Conservation (phyloP, 306 rosid genomes). For the Clitoria ternatea region DNA sequence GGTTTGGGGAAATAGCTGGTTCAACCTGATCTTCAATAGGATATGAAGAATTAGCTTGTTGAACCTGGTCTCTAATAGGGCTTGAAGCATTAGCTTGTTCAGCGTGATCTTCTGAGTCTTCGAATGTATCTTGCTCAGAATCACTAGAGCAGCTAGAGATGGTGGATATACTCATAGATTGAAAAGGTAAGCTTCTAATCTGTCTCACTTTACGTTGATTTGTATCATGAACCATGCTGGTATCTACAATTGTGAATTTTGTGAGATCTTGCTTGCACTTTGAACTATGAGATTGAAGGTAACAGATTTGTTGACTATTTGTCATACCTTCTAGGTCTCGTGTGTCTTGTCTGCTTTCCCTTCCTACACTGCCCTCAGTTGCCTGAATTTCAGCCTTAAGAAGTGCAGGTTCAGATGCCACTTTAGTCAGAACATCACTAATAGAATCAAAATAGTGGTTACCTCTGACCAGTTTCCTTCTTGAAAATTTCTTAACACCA, state of each 20-base stretch:
- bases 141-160: constrained; percentile 30
- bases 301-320: constrained; percentile 24
- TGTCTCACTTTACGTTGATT: constrained; percentile 37
- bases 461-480: constrained; percentile 51
- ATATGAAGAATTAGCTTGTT: constrained; percentile 23
- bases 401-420: constrained; percentile 49
- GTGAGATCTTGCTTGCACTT: constrained; percentile 23
- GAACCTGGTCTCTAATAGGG: background rate
- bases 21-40: constrained; percentile 15
- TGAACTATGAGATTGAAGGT: constrained; percentile 37
- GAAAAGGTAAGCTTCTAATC: constrained; percentile 41
- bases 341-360: constrained; percentile 25
- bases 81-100: constrained; percentile 12
- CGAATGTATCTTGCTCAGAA: constrained; percentile 32
- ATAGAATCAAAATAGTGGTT: constrained; percentile 59
- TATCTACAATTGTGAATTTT: constrained; percentile 47
- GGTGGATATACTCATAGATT: constrained; percentile 22
- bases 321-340: constrained; percentile 8
- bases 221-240: constrained; percentile 40
- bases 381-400: constrained; percentile 38
- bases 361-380: constrained; percentile 21
- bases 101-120: constrained; percentile 28
- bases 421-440: constrained; percentile 44
- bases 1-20: constrained; percentile 25
- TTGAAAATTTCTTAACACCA: constrained; percentile 51